Conservation (phyloP, 2,329 filamentous ascomycete species). For the Monosporascus sp. region DNA sequence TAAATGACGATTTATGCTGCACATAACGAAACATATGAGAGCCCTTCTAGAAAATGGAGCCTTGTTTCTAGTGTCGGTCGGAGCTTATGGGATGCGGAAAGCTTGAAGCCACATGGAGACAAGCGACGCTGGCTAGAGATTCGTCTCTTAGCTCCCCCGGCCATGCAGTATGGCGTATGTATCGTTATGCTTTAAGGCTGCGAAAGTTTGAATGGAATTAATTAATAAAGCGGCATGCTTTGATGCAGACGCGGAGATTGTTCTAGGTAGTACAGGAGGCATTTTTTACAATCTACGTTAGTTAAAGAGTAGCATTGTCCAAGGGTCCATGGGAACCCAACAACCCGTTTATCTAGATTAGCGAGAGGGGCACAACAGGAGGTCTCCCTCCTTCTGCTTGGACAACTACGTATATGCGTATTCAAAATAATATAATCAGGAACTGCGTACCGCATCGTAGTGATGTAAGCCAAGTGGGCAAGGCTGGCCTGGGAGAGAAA, state of each 20-base stretch:
- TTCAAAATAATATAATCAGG: neutral
- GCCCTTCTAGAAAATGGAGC: constrained; percentile 10
- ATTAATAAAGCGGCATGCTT: neutral
- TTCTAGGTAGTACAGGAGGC: too few relatives aligned
- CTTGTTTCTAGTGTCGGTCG: neutral
- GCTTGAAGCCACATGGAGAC: too few relatives aligned
- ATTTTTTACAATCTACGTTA: too few relatives aligned
- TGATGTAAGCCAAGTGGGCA: neutral
- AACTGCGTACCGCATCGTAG: neutral
- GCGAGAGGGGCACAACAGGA: neutral
- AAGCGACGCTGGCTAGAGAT: too few relatives aligned
- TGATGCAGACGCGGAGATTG: neutral
- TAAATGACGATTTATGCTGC: constrained; percentile 43
- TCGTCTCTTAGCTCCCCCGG: too few relatives aligned
- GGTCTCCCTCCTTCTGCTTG: neutral
- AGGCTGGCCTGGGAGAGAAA: neutral
- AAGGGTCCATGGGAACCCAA: neutral
- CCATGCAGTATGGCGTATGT: too few relatives aligned
- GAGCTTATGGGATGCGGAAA: neutral
- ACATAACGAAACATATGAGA: constrained; percentile 8
- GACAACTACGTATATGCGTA: neutral
- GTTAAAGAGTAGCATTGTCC: neutral
- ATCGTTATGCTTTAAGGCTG: too few relatives aligned
- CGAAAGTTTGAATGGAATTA: too few relatives aligned
- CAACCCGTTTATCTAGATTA: neutral